Evolutionary conservation across 352 stramenopile genomes (phyloP), one percentile per base, ranked within the genome.

Genomic region (Phytophthora fragariae): DNA sequence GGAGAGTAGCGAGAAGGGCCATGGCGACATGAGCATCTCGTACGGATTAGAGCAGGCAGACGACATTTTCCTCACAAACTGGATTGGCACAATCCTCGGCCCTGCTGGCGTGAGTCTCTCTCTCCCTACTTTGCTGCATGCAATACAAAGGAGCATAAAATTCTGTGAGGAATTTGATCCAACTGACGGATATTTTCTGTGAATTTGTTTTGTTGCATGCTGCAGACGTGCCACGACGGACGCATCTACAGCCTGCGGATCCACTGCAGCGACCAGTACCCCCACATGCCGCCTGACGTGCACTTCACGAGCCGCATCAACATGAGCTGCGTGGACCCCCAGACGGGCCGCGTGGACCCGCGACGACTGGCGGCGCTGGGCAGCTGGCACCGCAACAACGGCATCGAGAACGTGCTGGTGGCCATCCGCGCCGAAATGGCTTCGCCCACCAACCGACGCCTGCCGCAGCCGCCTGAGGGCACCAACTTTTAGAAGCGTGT

Each of bases 11-110:
- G 93, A 98, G 75, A 98, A 98, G 80, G 93, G 93, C 33, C 89
- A 95, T 74, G 92, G 93, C 57, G 93, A 98, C 84, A 97, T 98
- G 90, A 98, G 90, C 81, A 97, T 98, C 61, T 97, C 90, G 81
- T 97, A 97, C 70, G 97, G 97, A 47, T 88, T 99, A 53, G 96
- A 98, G 64, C 93, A 99, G 77, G 88, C 87, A 55, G 95, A 98
- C 68, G 97, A 99, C 85, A 99, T 98, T 75, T 99, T 99, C 83
- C 89, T 99, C 68, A 98, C 94, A 73, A 97, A 98, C 77, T 99
- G 97, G 97, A 99, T 99, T 80, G 97, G 95, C 69, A 98, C 96
- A 39, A 99, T 99, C 80, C 91, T 99, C 14, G 97, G 97, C 65
- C 97, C 97, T 62, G 91, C 91, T 65, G 95, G 94, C 67, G 97